Evolutionary conservation across 768 basidiomycete genomes (phyloP), one percentile per base, ranked within the genome.

Genomic region (Boletus rex-veris): DNA sequence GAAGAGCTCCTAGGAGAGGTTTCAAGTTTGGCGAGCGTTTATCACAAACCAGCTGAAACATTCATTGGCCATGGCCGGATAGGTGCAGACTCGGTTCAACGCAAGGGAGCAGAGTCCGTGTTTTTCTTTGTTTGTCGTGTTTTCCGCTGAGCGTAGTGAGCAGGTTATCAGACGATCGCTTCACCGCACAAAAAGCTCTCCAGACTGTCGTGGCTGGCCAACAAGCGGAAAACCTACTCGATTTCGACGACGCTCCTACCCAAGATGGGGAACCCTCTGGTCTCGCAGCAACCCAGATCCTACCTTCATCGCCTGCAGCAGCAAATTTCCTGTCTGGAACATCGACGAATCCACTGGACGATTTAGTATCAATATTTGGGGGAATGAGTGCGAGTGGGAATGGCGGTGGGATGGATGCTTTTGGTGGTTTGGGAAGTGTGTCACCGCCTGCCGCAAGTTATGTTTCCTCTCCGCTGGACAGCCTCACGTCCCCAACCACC

Each of bases 11-110:
- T 98, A 0, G 84, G 87, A 30, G 97, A 98, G 68, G 82, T 98
- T 19, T 92, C 92, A 2, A 85, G 81, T 41, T 74, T 98, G 18
- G 92, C 93, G 6, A 96, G 93, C 65, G 93, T 96, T 3, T 99
- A 99, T 67, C 97, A 99, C 74, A 98, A 97, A 70, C 97, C 97
- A 0, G 86, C 85, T 35, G 91, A 93, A 67, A 98, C 97, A 0
- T 99, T 99, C 64, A 83, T 99, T 52, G 97, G 96, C 0, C 84
- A 85, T 59, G 96, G 97, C 8, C 80, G 95, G 45, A 77, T 98
- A 52, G 88, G 92, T 8, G 90, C 85, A 0, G 92, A 94, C 60
- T 77, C 88, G 7, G 76, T 95, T 60, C 82, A 84, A 58, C 76
- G 78, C 62, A 86, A 79, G 70, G 82, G 75, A 51, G 62, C 70